Evolutionary conservation across 495 filamentous ascomycete species (phyloP).

Genomic region (Rhypophila decipiens): DNA sequence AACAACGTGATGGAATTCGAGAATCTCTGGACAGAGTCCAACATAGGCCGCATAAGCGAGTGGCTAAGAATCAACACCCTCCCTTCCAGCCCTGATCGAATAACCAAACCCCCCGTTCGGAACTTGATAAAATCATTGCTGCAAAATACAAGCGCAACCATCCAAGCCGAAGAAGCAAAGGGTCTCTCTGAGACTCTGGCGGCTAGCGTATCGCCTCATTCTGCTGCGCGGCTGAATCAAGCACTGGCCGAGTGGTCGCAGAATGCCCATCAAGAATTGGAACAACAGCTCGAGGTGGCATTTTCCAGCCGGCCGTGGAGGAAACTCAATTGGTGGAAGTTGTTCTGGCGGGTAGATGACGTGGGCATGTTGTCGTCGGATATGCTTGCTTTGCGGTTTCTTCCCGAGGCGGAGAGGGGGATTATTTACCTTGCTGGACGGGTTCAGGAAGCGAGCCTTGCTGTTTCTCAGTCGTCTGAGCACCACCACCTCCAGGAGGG

Average conservation of each 20-base stretch:
- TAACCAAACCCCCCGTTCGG: conserved; percentile 58
- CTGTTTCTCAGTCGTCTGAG: too few relatives aligned
- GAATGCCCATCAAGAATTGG: conserved; percentile 73
- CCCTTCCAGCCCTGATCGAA: conserved; percentile 10
- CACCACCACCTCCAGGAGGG: not conserved
- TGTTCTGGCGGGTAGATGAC: conserved; percentile 91
- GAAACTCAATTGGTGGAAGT: conserved; percentile 84
- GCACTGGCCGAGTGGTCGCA: conserved; percentile 69
- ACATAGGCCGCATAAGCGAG: conserved; percentile 54
- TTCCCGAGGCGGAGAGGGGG: conserved; percentile 65
- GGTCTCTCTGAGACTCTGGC: conserved; percentile 17
- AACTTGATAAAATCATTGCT: conserved; percentile 63
- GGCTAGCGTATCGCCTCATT: conserved; percentile 27
- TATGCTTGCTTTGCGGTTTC: conserved; percentile 66
- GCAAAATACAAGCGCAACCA: conserved; percentile 47
- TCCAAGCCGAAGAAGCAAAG: conserved; percentile 43
- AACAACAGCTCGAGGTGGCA: conserved; percentile 65
- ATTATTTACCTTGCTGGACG: conserved; percentile 76
- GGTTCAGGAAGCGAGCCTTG: conserved; percentile 54
- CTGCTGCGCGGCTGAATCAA: conserved; percentile 45
- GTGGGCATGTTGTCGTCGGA: conserved; percentile 74
- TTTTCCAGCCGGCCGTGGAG: conserved; percentile 67
- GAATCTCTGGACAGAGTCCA: conserved; percentile 65
- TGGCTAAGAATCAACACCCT: conserved; percentile 58
- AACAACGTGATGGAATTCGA: conserved; percentile 65